Evolutionary conservation across 148 eudicot genomes (phyloP), one percentile per base, ranked within the genome.

Genomic region (Rhododendron vialii): DNA sequence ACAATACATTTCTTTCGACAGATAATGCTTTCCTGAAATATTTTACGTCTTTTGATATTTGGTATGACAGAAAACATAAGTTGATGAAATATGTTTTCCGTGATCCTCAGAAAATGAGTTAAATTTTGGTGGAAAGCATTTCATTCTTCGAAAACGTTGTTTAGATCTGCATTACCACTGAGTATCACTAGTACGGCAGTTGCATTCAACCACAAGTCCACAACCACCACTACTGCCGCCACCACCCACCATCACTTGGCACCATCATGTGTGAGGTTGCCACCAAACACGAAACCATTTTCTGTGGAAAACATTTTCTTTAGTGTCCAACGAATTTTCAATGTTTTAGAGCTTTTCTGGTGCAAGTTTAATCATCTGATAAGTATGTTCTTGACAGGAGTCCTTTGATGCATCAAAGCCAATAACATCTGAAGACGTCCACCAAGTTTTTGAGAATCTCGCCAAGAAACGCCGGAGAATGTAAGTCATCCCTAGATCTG

Each of bases 401-500:
- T 91, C 90, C 69, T 90, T 87, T 73, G 96, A 93, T 83, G 50
- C 89, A 18, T 95, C 98, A 28, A 91, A 93, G 88, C 88, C 94
- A 50, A 85, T 97, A 86, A 97, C 98, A 33, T n/a, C 98, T 71
- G 98, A 84, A 69, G 98, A 97, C 61, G 86, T 97, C 10, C 93
- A 92, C 85, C 93, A 97, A 81, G 92, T 94, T 26, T 97, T 97
- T 78, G 98, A 95, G 87, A 97, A 97, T 91, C 96, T 97, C 55
- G 91, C 94, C 74, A 93, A 93, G 88, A 97, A 95, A 90, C 98
- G 98, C 83, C 93, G 92, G 45, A 94, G 95, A 51, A 90, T 67
- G 24, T 90, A 88, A 88, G 83, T 88, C 69, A 80, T 69, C 82
- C 48, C 22, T 81, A 36, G 35, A 12, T 55, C 33, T 53, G 50